Base-by-base conservation (phyloP, 129 eudicot genomes). In the Chrysanthemum lavandulifolium region DNA sequence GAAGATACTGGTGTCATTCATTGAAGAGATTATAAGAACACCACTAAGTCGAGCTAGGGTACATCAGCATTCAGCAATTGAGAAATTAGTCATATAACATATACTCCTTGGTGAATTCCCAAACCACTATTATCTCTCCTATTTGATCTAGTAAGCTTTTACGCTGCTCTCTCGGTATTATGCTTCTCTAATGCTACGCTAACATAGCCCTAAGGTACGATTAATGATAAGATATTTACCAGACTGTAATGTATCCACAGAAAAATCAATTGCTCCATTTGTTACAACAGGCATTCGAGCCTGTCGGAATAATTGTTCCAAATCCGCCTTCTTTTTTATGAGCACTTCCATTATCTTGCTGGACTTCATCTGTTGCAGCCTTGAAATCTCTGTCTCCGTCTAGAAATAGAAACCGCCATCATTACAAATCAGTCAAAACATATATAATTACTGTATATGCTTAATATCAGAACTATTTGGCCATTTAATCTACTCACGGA, bases 311-410 rank as follows among this genome's bases (percentile, higher is more conserved):
- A 89, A 75, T 60, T 92, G 89, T 73, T 92, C 97, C 43, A 92
- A 68, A 21, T 84, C 86, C n/a, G 67, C 59, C 68, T 61, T 81
- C 82, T 85, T 86, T 69, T 83, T 92, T 76, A 83, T 67, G n/a
- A 88, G 81, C 57, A 92, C 90, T 69, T 92, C 97, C 79, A 82
- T 84, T 76, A 92, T 84, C 83, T 84, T 92, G 77, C 80, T 84
- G 48, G 89, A 72, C 72, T 88, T 92, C 79, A 88, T 31, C 27
- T 82, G 80, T 67, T 83, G 93, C 69, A 88, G 86, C 77, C 91
- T 86, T 60, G 27, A 71, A 3, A 92, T 86, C 84, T 92, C 97
- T 36, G 86, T 73, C 77, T 92, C 97, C 76, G 84, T 89, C 96
- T 92, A 78, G 15, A 74, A 43, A 25, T 16, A 66, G 16, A 52